Base-by-base conservation (phyloP, 345 rosid genomes). In the Camelina hispida region DNA sequence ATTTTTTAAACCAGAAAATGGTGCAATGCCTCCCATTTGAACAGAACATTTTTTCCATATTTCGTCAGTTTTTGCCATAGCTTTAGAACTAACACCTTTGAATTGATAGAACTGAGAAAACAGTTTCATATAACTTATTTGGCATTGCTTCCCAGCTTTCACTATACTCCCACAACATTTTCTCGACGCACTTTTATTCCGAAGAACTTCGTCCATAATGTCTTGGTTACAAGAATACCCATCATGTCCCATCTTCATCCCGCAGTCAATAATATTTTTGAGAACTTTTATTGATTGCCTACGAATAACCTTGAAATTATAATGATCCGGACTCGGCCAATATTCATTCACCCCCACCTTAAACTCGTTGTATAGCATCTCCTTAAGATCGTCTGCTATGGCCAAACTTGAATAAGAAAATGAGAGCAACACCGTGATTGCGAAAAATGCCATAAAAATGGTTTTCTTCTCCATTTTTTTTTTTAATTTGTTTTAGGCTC, bases 121-220 rank as follows among this genome's bases (percentile, higher is more conserved):
- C 1, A 71, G 34, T 14, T 42, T 53, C 46, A 52, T 32, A 54
- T 62, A 62, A 2, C 13, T 23, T 4, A 14, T 42, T 22, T 40
- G 22, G 54, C 76, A 72, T 28, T 62, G 23, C 3, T 62, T 22
- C 3, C 69, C 69, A 72, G 9, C 54, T 17, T 42, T 72, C 23
- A 62, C 22, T 42, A 72, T 42, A 32, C 5, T 13, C 35, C 23
- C 46, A 63, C 69, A 72, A 53, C 54, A 72, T 18, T 62, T 16
- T 7, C 4, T 60, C 11, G 69, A 62, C 14, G 5, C 1, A 53
- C 12, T 30, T 72, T 42, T 62, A 63, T 53, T 72, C 5, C 10
- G n/a, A 16, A 40, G 32, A 17, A 62, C 3, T 20, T 12, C 52
- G 0, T 28, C 61, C 51, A 13, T 51, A 9, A 50, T 1, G 38